Evolutionary conservation across 345 rosid genomes (phyloP).

Genomic region (Rhodamnia argentea): DNA sequence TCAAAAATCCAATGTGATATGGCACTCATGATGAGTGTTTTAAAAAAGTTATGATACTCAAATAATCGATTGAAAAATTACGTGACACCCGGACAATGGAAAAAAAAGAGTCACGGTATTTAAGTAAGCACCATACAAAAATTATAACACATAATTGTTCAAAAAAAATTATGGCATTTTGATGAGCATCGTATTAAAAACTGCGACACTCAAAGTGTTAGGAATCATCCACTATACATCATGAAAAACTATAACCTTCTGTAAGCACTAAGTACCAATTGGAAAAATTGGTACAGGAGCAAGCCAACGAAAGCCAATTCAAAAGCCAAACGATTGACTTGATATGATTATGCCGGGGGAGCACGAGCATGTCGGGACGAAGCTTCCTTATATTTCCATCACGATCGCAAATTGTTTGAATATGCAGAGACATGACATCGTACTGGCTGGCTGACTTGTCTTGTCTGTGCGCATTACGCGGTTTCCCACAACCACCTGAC

Average conservation of each 20-base stretch:
- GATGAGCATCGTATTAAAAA: too few species aligned
- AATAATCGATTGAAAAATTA: too few species aligned
- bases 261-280: neutral
- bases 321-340: neutral
- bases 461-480: neutral
- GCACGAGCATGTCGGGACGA: neutral
- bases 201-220: too few species aligned
- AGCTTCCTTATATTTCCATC: neutral
- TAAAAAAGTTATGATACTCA: too few species aligned
- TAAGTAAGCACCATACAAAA: too few species aligned
- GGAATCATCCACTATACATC: neutral
- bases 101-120: too few species aligned
- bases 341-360: neutral
- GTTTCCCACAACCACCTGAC: neutral
- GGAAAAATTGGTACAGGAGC: neutral
- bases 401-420: neutral
- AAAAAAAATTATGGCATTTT: too few species aligned
- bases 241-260: neutral
- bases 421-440: neutral
- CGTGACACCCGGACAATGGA: too few species aligned
- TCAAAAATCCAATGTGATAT: too few species aligned
- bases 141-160: too few species aligned
- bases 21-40: too few species aligned
- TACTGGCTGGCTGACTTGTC: neutral
- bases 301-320: neutral